Conservation (phyloP, 2,329 filamentous ascomycete species). For the Cercospora sesami region DNA sequence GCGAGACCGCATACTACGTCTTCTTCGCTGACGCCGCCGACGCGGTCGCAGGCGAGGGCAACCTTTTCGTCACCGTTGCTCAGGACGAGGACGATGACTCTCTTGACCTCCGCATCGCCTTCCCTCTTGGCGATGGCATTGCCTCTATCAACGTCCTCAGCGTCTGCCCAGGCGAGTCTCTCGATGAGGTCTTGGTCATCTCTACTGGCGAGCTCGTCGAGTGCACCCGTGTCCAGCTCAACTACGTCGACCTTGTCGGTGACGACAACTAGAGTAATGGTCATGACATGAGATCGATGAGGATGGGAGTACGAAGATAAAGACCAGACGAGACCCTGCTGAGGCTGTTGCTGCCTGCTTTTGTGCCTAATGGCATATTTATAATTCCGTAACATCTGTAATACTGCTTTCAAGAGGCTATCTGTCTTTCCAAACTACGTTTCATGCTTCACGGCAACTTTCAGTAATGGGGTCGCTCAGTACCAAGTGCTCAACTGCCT, state of each 20-base stretch:
- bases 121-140: background rate
- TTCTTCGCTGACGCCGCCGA: background rate
- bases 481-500: no score
- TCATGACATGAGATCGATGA: background rate
- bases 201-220: background rate
- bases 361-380: background rate
- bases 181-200: slow-evolving; percentile 1
- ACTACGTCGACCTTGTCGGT: background rate
- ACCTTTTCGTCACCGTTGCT: background rate
- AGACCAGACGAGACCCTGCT: background rate
- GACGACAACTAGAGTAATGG: background rate
- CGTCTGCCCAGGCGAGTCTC: background rate
- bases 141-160: background rate
- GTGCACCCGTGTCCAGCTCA: background rate
- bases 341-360: background rate
- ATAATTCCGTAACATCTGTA: background rate
- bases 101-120: background rate
- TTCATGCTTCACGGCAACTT: background rate
- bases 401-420: background rate
- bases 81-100: background rate
- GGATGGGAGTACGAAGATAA: background rate
- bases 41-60: background rate
- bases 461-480: background rate
- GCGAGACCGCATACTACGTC: background rate
- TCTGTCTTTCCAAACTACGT: background rate